A percentile compares a stretch with the other conserved stretches of the same genome.
Conservation (phyloP, 306 rosid genomes). For the Vigna mungo region DNA sequence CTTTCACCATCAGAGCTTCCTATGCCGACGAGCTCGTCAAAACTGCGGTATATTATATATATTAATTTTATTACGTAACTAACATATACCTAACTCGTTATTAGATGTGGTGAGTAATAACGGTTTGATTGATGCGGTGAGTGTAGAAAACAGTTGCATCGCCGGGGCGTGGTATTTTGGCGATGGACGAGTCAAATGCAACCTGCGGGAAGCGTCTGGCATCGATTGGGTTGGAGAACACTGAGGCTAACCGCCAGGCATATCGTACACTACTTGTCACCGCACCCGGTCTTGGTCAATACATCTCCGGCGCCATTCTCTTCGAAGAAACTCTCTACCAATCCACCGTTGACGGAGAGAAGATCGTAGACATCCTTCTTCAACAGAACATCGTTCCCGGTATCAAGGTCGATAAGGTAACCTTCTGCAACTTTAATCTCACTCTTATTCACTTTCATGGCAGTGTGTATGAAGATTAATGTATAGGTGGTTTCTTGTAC, state of each 20-base stretch:
- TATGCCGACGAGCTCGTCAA: slow-evolving; percentile 92
- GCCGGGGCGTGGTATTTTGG: slow-evolving; percentile 90
- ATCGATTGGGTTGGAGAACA: slow-evolving; percentile 88
- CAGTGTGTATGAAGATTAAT: neutral
- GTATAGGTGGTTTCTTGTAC: slow-evolving; percentile 14
- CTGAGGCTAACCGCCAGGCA: slow-evolving; percentile 89
- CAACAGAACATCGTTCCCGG: slow-evolving; percentile 81
- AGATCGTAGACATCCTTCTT: slow-evolving; percentile 73
- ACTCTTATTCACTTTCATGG: too few species aligned
- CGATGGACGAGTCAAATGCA: slow-evolving; percentile 96
- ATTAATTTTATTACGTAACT: neutral
- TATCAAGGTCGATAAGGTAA: slow-evolving; percentile 85
- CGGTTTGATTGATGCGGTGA: neutral
- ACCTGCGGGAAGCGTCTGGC: slow-evolving; percentile 92
- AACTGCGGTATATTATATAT: slow-evolving; percentile 72
- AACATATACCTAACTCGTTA: too few species aligned
- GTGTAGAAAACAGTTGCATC: slow-evolving; percentile 79
- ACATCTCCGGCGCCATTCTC: slow-evolving; percentile 87
- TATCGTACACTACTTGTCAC: slow-evolving; percentile 77
- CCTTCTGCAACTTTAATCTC: neutral
- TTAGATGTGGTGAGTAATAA: too few species aligned
- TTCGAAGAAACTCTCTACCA: slow-evolving; percentile 94
- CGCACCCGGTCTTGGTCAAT: slow-evolving; percentile 70
- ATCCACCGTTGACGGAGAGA: slow-evolving; percentile 76
- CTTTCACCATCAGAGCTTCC: slow-evolving; percentile 76